These are phyloP conservation scores for Dianthus caryophyllus DNA, from an alignment of 148 eudicot species.

Conservation along the genomic window DNA sequence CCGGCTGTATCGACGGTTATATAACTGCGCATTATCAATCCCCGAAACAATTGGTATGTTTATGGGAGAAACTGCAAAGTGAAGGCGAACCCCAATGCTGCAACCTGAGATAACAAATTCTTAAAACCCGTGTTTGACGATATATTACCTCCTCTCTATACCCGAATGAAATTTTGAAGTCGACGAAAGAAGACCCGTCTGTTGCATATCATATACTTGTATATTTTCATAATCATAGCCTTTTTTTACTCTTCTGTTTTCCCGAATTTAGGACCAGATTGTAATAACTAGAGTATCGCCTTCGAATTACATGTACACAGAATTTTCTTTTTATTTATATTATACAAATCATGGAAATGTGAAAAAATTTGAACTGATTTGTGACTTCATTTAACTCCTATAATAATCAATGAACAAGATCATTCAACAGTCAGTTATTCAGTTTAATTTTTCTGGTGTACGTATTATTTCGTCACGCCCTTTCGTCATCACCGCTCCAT, in stretches of 20 bases:
- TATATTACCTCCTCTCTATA: not conserved
- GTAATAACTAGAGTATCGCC: not conserved
- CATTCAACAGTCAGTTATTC: not conserved
- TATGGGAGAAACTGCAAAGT: constrained; percentile 38
- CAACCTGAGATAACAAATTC: constrained; percentile 51
- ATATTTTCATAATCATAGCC: constrained; percentile 10
- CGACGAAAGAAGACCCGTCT: constrained; percentile 14
- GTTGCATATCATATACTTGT: constrained; percentile 31
- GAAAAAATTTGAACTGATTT: not conserved
- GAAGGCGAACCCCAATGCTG: constrained; percentile 58
- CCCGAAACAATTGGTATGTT: constrained; percentile 69
- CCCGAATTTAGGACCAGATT: not conserved
- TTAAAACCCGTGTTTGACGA: not conserved
- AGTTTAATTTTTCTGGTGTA: not conserved
- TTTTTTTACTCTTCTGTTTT: not conserved
- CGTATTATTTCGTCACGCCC: not conserved
- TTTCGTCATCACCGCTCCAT: not conserved
- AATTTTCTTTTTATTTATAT: not conserved
- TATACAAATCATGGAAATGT: not conserved
- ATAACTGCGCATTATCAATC: constrained; percentile 85
- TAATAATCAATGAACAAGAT: not conserved
- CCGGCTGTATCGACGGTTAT: constrained; percentile 62
- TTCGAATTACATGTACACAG: not conserved
- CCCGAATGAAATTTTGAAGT: constrained; percentile 9
- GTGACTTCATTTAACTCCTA: no score